A percentile compares a stretch with the other conserved stretches of the same genome.
Evolutionary conservation across 352 stramenopile genomes (phyloP).

Genomic region (Pythium vanterpoolii): DNA sequence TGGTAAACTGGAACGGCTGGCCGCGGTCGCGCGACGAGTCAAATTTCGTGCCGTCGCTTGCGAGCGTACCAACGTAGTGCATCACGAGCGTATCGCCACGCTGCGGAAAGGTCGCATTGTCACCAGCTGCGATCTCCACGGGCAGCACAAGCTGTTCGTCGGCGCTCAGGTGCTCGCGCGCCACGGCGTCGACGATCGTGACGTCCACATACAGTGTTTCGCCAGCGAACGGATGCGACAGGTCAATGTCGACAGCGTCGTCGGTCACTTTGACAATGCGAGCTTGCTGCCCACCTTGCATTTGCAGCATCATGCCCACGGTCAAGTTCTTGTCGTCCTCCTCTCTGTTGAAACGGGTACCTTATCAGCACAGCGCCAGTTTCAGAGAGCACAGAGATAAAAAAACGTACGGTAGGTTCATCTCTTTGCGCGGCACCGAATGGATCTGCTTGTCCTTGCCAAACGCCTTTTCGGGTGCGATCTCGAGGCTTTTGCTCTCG

Average conservation of each 20-base stretch:
- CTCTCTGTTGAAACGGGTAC: constrained; percentile 1
- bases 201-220: constrained; percentile 76
- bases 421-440: constrained; percentile 62
- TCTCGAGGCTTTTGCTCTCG: constrained; percentile 56
- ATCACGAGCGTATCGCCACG: constrained; percentile 78
- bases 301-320: constrained; percentile 55
- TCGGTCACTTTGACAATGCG: constrained; percentile 67
- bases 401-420: constrained; percentile 53
- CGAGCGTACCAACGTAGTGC: constrained; percentile 81
- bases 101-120: constrained; percentile 59
- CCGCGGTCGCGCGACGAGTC: constrained; percentile 74
- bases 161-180: constrained; percentile 36
- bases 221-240: constrained; percentile 71
- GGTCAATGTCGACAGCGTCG: constrained; percentile 70
- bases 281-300: constrained; percentile 55
- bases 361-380: background rate
- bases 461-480: constrained; percentile 66
- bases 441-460: constrained; percentile 58
- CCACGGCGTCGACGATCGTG: constrained; percentile 60
- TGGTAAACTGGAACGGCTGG: constrained; percentile 78
- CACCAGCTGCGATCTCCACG: constrained; percentile 57
- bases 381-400: no score
- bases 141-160: constrained; percentile 71
- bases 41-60: constrained; percentile 59
- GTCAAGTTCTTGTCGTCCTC: constrained; percentile 69